Evolutionary conservation across 1,284 basidiomycete genomes (phyloP), one percentile per base, ranked within the genome.

Genomic region (Leccinum solheimii): DNA sequence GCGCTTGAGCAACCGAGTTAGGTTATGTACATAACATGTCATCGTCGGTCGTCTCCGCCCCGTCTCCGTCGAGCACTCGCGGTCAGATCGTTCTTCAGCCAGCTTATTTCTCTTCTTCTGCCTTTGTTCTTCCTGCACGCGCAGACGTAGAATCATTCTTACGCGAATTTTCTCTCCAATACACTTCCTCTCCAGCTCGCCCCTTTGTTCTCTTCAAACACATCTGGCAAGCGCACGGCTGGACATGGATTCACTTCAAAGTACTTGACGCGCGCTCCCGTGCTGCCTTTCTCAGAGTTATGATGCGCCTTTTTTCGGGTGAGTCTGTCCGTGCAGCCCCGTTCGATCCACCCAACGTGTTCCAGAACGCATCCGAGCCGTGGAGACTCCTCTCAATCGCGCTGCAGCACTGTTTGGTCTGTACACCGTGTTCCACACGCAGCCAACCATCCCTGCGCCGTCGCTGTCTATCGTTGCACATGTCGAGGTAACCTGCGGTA

Each of bases 231-330:
- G 74, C 77, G 7, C 80, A 83, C 62, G 87, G 89, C 32, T 92
- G 90, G 90, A 76, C 78, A 48, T 91, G 85, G 83, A 75, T 90
- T 55, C 88, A 91, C 68, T 81, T 92, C 74, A 86, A 83, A 68
- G 83, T 85, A 2, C 84, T 88, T 62, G 90, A 92, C 66, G 75
- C 79, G 40, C 80, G 87, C 55, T 77, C 85, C 23, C 81, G 90
- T 40, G 83, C 87, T 51, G 70, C 77, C 0, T 89, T 89, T 72
- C 72, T 91, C 43, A 77, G 77, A 38, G 78, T 84, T 10, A 81
- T 84, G 2, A 74, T 81, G 59, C 78, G 90, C 52, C 72, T 91
- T n/a, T 88, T 92, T 68, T 73, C 85, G 48, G 89, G 90, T 90
- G 66, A 56, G 81, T 45, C 19, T 30, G 14, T 53, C 32, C 43